Conservation (phyloP, 768 basidiomycete species). For the Suillus subaureus region DNA sequence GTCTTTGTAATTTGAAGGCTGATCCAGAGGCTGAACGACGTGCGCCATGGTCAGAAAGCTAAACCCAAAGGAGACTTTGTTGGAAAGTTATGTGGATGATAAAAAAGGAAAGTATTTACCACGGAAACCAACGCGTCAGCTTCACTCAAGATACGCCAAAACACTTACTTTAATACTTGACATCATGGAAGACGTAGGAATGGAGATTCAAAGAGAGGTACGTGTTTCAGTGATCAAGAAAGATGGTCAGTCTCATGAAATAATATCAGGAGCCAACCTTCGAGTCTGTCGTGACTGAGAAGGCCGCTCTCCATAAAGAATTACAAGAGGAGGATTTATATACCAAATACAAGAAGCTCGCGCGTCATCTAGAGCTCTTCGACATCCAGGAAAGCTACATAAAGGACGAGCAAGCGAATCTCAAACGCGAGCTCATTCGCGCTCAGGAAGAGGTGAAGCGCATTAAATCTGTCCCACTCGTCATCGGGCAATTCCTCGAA, state of each 20-base stretch:
- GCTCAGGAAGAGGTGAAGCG: slow-evolving; percentile 99
- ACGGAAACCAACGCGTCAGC: slow-evolving; percentile 34
- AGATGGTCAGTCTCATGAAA: slow-evolving; percentile 10
- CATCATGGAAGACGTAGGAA: slow-evolving; percentile 88
- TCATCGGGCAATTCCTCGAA: slow-evolving; percentile 99
- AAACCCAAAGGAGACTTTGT: background rate
- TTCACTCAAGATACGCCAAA: slow-evolving; percentile 12
- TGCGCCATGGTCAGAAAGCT: slow-evolving; percentile 65
- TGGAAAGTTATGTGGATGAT: slow-evolving; percentile 4
- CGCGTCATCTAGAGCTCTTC: slow-evolving; percentile 93
- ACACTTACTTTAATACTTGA: slow-evolving; percentile 16
- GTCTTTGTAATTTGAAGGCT: slow-evolving; percentile 97
- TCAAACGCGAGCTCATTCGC: slow-evolving; percentile 96
- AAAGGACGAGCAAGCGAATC: slow-evolving; percentile 97
- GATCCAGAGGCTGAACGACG: slow-evolving; percentile 82
- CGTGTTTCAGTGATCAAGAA: slow-evolving; percentile 24
- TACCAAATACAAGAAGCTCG: slow-evolving; percentile 95
- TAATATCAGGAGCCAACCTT: slow-evolving; percentile 81
- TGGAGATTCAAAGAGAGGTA: slow-evolving; percentile 81
- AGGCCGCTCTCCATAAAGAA: slow-evolving; percentile 83
- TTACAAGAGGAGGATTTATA: slow-evolving; percentile 93
- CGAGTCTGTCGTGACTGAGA: slow-evolving; percentile 85
- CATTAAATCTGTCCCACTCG: slow-evolving; percentile 97
- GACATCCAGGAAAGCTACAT: slow-evolving; percentile 96
- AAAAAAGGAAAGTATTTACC: slow-evolving; percentile 33